Conservation (phyloP, 2,329 filamentous ascomycete species). For the Epichloe elymi region DNA sequence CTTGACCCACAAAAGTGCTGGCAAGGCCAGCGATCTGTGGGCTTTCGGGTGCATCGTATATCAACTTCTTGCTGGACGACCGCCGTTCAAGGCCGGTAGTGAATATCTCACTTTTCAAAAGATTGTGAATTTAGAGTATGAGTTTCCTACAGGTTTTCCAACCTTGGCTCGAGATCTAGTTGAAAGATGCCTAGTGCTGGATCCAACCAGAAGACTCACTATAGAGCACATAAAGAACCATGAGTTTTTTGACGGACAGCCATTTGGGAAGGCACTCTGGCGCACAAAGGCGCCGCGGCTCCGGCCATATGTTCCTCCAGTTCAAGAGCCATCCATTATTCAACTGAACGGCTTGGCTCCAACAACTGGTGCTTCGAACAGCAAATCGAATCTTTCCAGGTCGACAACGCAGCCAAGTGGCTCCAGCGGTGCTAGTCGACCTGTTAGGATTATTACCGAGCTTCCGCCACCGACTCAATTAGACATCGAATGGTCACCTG, state of each 20-base stretch:
- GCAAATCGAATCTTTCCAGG: slow-evolving; percentile 16
- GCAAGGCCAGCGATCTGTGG: slow-evolving; percentile 96
- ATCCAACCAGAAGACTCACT: slow-evolving; percentile 70
- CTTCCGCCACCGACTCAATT: slow-evolving; percentile 91
- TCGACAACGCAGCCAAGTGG: slow-evolving; percentile 20
- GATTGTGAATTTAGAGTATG: slow-evolving; percentile 87
- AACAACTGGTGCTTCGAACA: slow-evolving; percentile 11
- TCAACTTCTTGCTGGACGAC: slow-evolving; percentile 86
- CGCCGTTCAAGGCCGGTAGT: slow-evolving; percentile 90
- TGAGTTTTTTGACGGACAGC: slow-evolving; percentile 80
- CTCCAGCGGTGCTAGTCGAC: slow-evolving; percentile 40
- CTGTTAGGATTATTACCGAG: slow-evolving; percentile 80
- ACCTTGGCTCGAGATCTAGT: slow-evolving; percentile 76
- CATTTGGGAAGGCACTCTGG: slow-evolving; percentile 78
- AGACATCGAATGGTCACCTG: slow-evolving; percentile 97
- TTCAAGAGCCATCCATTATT: slow-evolving; percentile 61
- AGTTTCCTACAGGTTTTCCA: slow-evolving; percentile 83
- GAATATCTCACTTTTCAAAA: slow-evolving; percentile 98
- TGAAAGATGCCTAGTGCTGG: slow-evolving; percentile 78
- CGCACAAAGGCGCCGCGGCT: slow-evolving; percentile 77
- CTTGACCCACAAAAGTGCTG: slow-evolving; percentile 91
- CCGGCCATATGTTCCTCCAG: slow-evolving; percentile 67
- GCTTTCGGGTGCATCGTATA: slow-evolving; percentile 98
- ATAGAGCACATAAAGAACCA: slow-evolving; percentile 97
- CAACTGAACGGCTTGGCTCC: slow-evolving; percentile 49